A percentile compares a stretch with the other conserved stretches of the same genome.
phyloP scores from a whole-genome alignment of 768 basidiomycete genomes.

The Candolleomyces efflorescens region DNA sequence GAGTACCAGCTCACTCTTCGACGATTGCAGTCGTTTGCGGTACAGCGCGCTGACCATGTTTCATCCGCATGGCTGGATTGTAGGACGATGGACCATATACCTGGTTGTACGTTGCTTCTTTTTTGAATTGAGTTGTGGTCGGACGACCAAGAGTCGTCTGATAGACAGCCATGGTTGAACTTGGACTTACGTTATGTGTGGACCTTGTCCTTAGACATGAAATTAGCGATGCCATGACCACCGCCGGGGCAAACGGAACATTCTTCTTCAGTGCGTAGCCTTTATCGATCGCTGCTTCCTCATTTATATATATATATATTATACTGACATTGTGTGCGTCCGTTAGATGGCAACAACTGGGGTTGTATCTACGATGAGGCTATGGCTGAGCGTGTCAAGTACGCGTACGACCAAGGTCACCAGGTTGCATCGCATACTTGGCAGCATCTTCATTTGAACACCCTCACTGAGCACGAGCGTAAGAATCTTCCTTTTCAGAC shows the following conservation, averaged over 20 bases:
- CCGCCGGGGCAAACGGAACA: conserved; percentile 24
- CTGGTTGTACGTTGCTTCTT: conserved; percentile 24
- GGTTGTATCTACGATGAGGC: conserved; percentile 23
- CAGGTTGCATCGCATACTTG: conserved; percentile 28
- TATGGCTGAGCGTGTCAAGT: conserved; percentile 12
- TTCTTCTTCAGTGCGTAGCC: conserved; percentile 25
- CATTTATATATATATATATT: too few species aligned
- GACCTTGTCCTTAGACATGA: conserved; percentile 13
- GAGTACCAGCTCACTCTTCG: conserved; percentile 15
- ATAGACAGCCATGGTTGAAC: background rate
- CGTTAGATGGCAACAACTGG: conserved; percentile 17
- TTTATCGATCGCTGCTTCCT: background rate
- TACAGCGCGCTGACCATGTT: background rate
- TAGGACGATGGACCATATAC: conserved; percentile 43
- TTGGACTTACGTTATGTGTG: background rate
- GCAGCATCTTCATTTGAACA: conserved; percentile 21
- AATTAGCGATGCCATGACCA: conserved; percentile 17
- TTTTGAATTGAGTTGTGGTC: background rate
- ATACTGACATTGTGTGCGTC: background rate
- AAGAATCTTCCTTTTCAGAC: background rate
- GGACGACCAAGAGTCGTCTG: background rate
- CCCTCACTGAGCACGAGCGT: conserved; percentile 13
- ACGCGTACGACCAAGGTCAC: conserved; percentile 22
- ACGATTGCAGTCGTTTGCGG: background rate
- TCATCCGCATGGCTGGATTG: too few species aligned